Percentiles rank a stretch among this genome's conserved stretches.
These are phyloP conservation scores for Selaginella tamariscina DNA, from an alignment of 75 land plant genomes.

Conservation along the genomic window DNA sequence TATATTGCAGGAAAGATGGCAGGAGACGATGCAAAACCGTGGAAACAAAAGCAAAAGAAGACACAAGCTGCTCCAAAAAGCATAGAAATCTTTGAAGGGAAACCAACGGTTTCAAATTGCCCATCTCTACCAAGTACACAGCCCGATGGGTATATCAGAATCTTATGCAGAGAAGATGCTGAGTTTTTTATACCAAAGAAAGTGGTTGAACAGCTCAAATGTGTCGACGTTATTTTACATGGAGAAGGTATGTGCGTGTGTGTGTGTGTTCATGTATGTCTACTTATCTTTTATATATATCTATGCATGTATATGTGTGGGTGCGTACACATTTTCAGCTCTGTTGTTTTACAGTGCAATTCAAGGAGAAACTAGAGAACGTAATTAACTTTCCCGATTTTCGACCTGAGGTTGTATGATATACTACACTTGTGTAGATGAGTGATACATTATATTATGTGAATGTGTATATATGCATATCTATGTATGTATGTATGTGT, in stretches of 20 bases:
- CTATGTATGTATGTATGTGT: not conserved
- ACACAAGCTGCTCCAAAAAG: not conserved
- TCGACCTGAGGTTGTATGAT: conserved; percentile 15
- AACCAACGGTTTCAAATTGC: conserved; percentile 8
- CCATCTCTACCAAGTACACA: conserved; percentile 13
- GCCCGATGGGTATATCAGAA: conserved; percentile 19
- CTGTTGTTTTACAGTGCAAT: conserved; percentile 16
- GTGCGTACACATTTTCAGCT: not conserved
- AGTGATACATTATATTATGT: conserved; percentile 4
- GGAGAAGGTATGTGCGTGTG: conserved; percentile 20
- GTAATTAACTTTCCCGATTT: conserved; percentile 24
- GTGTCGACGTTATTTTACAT: conserved; percentile 25
- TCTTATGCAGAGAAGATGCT: conserved; percentile 16
- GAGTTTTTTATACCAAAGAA: conserved; percentile 20
- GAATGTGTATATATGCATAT: too few species aligned
- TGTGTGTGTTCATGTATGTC: not conserved
- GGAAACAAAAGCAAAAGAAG: not conserved
- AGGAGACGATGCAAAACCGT: not conserved
- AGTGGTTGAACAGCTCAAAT: conserved; percentile 25
- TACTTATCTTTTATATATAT: not conserved
- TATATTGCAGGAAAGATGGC: too few species aligned
- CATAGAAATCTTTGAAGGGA: conserved; percentile 26
- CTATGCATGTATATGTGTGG: not conserved
- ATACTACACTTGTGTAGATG: not conserved
- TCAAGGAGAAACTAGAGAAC: conserved; percentile 28